A percentile compares a stretch with the other conserved stretches of the same genome.
phyloP scores from a whole-genome alignment of 2,329 filamentous ascomycete species.

The Elsinoe necatrix region DNA sequence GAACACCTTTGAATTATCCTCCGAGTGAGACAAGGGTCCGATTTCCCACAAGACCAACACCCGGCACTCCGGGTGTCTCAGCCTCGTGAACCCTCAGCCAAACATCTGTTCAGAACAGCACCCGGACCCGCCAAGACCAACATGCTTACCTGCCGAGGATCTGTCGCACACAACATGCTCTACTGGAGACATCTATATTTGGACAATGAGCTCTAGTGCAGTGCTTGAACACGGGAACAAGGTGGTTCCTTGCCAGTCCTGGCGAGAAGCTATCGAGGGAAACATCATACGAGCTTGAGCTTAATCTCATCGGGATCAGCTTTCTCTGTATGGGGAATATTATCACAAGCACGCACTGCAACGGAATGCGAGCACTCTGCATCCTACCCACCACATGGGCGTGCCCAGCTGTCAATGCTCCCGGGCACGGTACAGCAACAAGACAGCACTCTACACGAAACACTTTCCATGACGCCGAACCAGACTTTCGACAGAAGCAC shows the following conservation, averaged over 20 bases:
- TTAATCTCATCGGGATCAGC: no score
- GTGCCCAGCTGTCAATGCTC: no score
- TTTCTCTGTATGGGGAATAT: no score
- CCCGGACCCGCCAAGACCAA: not conserved
- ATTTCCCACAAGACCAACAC: not conserved
- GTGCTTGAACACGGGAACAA: not conserved
- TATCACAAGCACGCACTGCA: no score
- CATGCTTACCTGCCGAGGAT: not conserved
- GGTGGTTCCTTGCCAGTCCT: not conserved
- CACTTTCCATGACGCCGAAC: not conserved
- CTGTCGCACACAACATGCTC: not conserved
- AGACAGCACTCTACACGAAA: not conserved
- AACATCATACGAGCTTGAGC: no score
- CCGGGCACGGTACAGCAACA: not conserved
- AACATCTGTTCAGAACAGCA: slow-evolving; percentile 4
- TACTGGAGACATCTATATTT: not conserved
- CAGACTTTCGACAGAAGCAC: not conserved
- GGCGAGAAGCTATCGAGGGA: no score
- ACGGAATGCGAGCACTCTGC: no score
- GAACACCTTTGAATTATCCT: no score
- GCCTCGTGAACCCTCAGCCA: slow-evolving; percentile 9
- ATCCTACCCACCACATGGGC: no score
- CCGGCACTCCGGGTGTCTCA: slow-evolving; percentile 3
- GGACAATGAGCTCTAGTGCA: not conserved
- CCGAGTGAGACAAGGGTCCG: not conserved